Base-by-base conservation (phyloP, 2,329 filamentous ascomycete species). In the Aspergillus japonicus region DNA sequence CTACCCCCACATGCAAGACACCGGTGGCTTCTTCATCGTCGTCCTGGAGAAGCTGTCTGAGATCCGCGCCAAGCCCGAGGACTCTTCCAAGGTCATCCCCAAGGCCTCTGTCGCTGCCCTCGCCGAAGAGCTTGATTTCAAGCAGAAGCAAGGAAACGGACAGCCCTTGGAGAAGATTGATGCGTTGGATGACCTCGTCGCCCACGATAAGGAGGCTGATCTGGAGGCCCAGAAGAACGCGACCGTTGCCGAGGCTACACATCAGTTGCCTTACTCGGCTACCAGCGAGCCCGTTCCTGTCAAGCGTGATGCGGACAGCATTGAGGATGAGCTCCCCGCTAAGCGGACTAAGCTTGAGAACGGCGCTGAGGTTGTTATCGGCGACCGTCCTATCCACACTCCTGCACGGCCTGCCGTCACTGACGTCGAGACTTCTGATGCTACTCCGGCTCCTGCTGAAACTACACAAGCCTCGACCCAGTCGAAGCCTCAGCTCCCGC, bases 11-110 rank as follows among this genome's bases (percentile, higher is more conserved):
- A 84, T 92, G 72, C 95, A 99, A 77, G 92, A 99, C 69, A 99
- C 95, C 3, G 95, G 95, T 58, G 94, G 90, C 23, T 99, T 99
- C 83, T 99, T 99, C 80, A 97, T 99, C 73, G 89, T 92, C 0
- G 93, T 97, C 0, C 79, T 99, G 19, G 90, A 97, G 80, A 99
- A 99, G 83, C 88, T 89, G 73, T 85, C 86, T 26, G 95, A 97
- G 66, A 92, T 96, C 74, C 89, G 85, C 73, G 89, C 88, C 8
- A 90, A 85, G 75, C 87, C 88, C 23, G 90, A 95, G 75, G 83
- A 84, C 50, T 62, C 65, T 6, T 61, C 66, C 26, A 76, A 75
- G 61, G 66, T 71, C 19, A 71, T 75, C 21, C 68, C 71, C 24
- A 77, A 77, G 59, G 76, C 77, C 29, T 74, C 75, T 19, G 71